Evolutionary conservation across 164 flowering plant genomes (phyloP).

Genomic region (Akebia trifoliata): DNA sequence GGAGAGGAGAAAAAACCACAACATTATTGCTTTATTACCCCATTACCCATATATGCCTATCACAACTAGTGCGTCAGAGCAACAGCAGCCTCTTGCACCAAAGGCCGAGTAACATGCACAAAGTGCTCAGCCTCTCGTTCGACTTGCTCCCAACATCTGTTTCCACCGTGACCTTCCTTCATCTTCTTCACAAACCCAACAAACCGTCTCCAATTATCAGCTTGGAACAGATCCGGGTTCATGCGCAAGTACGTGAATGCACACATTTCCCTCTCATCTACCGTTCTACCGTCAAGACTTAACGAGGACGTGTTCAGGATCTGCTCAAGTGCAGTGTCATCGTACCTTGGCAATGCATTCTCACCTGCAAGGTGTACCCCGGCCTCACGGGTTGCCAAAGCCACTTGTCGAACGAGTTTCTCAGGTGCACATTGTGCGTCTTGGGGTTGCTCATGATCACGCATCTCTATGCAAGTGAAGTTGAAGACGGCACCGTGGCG

Average conservation of each 20-base stretch:
- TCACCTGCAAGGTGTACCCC: slow-evolving; percentile 88
- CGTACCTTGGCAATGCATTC: slow-evolving; percentile 85
- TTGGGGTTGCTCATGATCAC: slow-evolving; percentile 91
- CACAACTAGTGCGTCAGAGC: slow-evolving; percentile 45
- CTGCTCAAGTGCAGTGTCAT: slow-evolving; percentile 72
- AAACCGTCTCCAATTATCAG: slow-evolving; percentile 78
- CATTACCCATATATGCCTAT: too few relatives aligned
- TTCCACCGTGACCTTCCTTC: slow-evolving; percentile 52
- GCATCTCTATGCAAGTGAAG: slow-evolving; percentile 96
- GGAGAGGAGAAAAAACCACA: too few relatives aligned
- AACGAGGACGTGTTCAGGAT: slow-evolving; percentile 46
- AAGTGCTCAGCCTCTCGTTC: slow-evolving; percentile 81
- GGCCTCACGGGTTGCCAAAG: slow-evolving; percentile 50
- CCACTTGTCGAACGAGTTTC: slow-evolving; percentile 80
- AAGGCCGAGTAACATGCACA: slow-evolving; percentile 62
- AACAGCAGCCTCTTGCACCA: slow-evolving; percentile 73
- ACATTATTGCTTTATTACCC: too few relatives aligned
- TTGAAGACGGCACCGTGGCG: slow-evolving; percentile 85
- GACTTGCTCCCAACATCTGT: slow-evolving; percentile 62
- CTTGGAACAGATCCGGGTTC: slow-evolving; percentile 70
- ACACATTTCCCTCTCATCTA: slow-evolving; percentile 53
- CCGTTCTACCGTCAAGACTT: slow-evolving; percentile 29
- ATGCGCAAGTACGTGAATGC: slow-evolving; percentile 92
- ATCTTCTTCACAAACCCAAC: slow-evolving; percentile 80
- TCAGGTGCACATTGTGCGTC: slow-evolving; percentile 86